phyloP scores from a whole-genome alignment of 768 basidiomycete species.

The Sarcomyxa edulis region DNA sequence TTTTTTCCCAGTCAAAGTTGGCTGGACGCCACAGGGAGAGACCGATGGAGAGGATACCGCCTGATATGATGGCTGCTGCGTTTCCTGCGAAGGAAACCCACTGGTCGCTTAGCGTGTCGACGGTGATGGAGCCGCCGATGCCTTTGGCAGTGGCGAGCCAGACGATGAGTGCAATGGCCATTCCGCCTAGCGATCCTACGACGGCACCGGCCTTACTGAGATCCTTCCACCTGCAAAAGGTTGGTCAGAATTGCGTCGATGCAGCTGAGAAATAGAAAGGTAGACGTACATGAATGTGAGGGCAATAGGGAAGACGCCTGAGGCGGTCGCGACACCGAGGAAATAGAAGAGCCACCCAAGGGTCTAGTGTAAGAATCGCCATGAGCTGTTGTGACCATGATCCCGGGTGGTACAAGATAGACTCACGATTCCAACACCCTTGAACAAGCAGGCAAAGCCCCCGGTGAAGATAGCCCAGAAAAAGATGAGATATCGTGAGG shows the following conservation, averaged over 20 bases:
- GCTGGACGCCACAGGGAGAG: constrained; percentile 19
- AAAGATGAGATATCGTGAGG: too few relatives aligned
- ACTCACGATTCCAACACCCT: constrained; percentile 17
- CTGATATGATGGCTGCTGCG: constrained; percentile 17
- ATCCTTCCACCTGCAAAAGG: constrained; percentile 19
- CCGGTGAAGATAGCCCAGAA: constrained; percentile 23
- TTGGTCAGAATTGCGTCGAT: too few relatives aligned
- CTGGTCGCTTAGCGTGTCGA: constrained; percentile 17
- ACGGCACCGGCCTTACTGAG: constrained; percentile 16
- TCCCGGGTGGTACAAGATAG: too few relatives aligned
- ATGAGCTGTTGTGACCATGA: too few relatives aligned
- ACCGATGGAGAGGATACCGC: constrained; percentile 16
- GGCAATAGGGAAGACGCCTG: constrained; percentile 18
- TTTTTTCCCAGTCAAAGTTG: constrained; percentile 21
- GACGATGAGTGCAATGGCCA: constrained; percentile 17
- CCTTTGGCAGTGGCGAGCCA: constrained; percentile 19
- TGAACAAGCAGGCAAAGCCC: constrained; percentile 19
- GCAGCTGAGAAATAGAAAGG: too few relatives aligned
- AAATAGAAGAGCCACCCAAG: constrained; percentile 23
- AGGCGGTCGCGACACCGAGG: constrained; percentile 17
- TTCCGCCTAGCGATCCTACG: constrained; percentile 18
- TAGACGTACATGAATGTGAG: constrained; percentile 11
- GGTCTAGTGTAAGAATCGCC: constrained; percentile 7
- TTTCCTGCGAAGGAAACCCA: constrained; percentile 21
- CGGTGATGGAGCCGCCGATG: constrained; percentile 14